Evolutionary conservation across 257 asterid species (phyloP), one percentile per base, ranked within the genome.

Genomic region (Ilex aquifolium): DNA sequence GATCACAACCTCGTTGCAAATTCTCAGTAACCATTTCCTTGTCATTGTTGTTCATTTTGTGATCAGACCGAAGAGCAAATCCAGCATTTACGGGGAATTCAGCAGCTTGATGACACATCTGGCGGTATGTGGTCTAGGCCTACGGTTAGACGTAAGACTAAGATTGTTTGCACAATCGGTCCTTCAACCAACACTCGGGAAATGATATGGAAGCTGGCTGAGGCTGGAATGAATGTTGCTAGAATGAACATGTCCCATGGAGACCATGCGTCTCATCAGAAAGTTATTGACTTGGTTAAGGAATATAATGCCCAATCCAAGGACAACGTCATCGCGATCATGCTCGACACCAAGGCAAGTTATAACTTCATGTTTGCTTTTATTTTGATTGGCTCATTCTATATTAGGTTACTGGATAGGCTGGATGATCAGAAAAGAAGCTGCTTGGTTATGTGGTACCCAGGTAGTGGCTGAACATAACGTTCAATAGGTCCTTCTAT

Each of bases 181-280:
- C 99, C 97, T 46, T 92, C 99, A 51, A 85, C 96, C 46, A 64
- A 92, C 81, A 80, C 99, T 36, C 79, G 61, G 72, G 99, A 92
- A 69, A 87, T 87, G 96, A 92, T 92, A 65, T 92, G 99, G 99
- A 92, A 92, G 77, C 80, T 92, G 63, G 97, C 97, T 32, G 99
- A 92, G 81, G 93, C 92, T 69, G 99, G 99, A 69, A 92, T 92
- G 97, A 89, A 92, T 65, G 95, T 92, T 72, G 99, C 99, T 14
- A 95, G 96, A 62, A 74, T 92, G 60, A 92, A 92, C 65, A 92
- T 92, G 99, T 92, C 99, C 57, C 97, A 87, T 51, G 99, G 97
- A 58, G 99, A 92, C 79, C 97, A 92, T 78, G 82, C 94, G 57
- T 92, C 99, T 61, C 99, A 92, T 79, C 97, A 89, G 61, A 92